These are phyloP conservation scores for Populus simonii DNA, from an alignment of 345 rosid species.

Conservation along the genomic window DNA sequence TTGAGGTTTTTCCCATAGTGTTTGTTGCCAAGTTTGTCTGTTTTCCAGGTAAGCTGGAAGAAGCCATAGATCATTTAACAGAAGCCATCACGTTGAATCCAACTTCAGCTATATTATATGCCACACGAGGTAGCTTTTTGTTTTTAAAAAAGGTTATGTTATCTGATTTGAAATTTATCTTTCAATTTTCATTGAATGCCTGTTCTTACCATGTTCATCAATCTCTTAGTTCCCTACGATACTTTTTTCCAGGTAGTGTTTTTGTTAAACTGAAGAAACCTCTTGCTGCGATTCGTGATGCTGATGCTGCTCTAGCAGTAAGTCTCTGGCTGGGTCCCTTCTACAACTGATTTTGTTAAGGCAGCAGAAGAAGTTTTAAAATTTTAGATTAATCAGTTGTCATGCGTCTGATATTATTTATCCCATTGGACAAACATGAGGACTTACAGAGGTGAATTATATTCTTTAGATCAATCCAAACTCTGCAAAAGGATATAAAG, in stretches of 20 bases:
- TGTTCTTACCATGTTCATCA: background rate
- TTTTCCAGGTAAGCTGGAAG: constrained; percentile 54
- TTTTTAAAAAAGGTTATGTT: background rate
- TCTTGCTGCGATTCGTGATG: constrained; percentile 76
- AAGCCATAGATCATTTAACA: constrained; percentile 58
- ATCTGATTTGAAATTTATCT: background rate
- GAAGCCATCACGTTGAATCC: constrained; percentile 76
- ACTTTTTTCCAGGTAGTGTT: constrained; percentile 48
- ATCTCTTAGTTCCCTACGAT: constrained; percentile 17
- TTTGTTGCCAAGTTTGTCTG: constrained; percentile 16
- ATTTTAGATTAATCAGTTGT: background rate
- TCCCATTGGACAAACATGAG: background rate
- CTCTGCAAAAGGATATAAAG: constrained; percentile 84
- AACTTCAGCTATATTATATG: constrained; percentile 70
- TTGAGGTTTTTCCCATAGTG: background rate
- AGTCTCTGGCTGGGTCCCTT: constrained; percentile 6
- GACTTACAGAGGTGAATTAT: background rate
- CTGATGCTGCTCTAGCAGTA: constrained; percentile 71
- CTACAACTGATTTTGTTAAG: constrained; percentile 2
- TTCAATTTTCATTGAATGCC: background rate
- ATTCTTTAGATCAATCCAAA: constrained; percentile 69
- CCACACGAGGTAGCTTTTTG: constrained; percentile 57
- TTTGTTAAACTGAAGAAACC: constrained; percentile 70
- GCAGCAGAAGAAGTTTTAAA: background rate
- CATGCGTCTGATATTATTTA: constrained; percentile 2